Conservation (phyloP, 192 early-diverging fungal genomes). For the Coemansia sp. region DNA sequence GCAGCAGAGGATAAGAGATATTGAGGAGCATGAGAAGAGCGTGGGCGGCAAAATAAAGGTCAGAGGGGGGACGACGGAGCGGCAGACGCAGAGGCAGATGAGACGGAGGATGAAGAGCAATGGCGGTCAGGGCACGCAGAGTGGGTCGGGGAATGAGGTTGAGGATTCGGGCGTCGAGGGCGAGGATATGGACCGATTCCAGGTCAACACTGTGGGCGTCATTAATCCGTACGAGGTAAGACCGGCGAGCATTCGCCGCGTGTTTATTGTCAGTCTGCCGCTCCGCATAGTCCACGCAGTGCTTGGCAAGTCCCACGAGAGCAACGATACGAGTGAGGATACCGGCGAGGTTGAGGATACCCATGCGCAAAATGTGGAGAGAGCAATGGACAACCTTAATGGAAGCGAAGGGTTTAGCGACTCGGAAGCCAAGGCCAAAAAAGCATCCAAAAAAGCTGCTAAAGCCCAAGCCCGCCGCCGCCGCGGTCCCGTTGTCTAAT, state of each 20-base stretch:
- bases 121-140: neutral
- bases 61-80: slow-evolving; percentile 1
- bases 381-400: slow-evolving; percentile 1
- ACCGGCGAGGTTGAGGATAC: neutral
- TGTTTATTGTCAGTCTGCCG: slow-evolving; percentile 33
- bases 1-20: slow-evolving; percentile 53
- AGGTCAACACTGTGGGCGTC: slow-evolving; percentile 47
- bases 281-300: slow-evolving; percentile 17
- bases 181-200: slow-evolving; percentile 24
- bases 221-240: slow-evolving; percentile 51
- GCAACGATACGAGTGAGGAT: neutral
- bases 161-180: slow-evolving; percentile 46
- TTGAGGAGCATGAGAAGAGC: slow-evolving; percentile 25
- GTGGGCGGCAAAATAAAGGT: slow-evolving; percentile 19
- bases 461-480: slow-evolving; percentile 50
- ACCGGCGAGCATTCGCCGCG: slow-evolving; percentile 32
- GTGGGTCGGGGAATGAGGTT: neutral
- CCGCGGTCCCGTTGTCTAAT: slow-evolving; percentile 29
- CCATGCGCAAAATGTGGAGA: slow-evolving; percentile 5
- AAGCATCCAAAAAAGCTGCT: slow-evolving; percentile 45
- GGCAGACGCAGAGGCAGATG: slow-evolving; percentile 18
- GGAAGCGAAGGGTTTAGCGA: slow-evolving; percentile 4
- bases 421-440: slow-evolving; percentile 38
- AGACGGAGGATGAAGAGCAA: slow-evolving; percentile 24
- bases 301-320: no score